A percentile compares a stretch with the other conserved stretches of the same genome.
Evolutionary conservation across 805 yeast species (phyloP).

Genomic region (Soucietia sequanensis): DNA sequence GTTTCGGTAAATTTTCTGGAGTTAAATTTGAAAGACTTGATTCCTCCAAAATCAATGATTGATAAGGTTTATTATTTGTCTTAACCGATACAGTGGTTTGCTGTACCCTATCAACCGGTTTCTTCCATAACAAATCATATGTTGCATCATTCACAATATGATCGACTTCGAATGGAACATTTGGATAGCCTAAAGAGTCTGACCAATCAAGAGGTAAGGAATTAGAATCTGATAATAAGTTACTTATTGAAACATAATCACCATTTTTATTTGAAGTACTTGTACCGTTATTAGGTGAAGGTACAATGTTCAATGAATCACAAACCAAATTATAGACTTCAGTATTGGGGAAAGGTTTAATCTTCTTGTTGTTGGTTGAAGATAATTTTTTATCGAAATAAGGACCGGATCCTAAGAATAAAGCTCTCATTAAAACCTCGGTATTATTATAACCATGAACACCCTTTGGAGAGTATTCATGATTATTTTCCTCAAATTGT

Average conservation of each 20-base stretch:
- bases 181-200: conserved; percentile 49
- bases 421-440: conserved; percentile 77
- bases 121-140: conserved; percentile 45
- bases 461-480: conserved; percentile 63
- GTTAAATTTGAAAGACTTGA: conserved; percentile 13
- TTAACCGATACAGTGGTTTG: conserved; percentile 14
- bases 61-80: conserved; percentile 22
- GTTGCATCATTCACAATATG: conserved; percentile 49
- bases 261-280: neutral
- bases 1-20: conserved; percentile 21
- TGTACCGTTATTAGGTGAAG: conserved; percentile 63
- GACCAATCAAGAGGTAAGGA: conserved; percentile 44
- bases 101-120: conserved; percentile 5
- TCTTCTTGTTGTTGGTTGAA: conserved; percentile 19
- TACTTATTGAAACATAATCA: no score
- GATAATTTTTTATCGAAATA: conserved; percentile 50
- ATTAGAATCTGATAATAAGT: conserved; percentile 20
- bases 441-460: conserved; percentile 84
- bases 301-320: conserved; percentile 50
- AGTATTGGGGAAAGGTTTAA: conserved; percentile 66
- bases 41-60: conserved; percentile 24
- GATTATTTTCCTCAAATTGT: conserved; percentile 48
- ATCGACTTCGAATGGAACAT: conserved; percentile 45
- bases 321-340: conserved; percentile 77
- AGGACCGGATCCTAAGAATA: conserved; percentile 82